Evolutionary conservation across 1,139 yeast genomes (phyloP).

Genomic region (Taphrina confusa): DNA sequence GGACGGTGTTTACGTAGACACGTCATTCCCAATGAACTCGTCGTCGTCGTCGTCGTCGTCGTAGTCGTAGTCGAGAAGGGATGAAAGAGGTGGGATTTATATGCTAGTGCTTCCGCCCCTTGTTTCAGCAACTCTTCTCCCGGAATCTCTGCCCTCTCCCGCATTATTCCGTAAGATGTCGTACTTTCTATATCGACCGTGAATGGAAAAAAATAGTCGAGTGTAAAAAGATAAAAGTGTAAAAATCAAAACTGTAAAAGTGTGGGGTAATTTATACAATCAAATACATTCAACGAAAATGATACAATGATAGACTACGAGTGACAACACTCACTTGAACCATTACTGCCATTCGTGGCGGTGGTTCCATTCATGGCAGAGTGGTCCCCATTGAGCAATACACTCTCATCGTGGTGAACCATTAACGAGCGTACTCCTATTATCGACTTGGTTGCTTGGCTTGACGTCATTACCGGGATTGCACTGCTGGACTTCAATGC

Average conservation of each 20-base stretch:
- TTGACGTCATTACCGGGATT: constrained; percentile 27
- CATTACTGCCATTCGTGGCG: neutral
- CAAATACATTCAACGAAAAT: too few species aligned
- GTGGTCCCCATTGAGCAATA: constrained; percentile 6
- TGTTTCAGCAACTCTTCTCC: constrained; percentile 63
- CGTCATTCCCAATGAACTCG: constrained; percentile 50
- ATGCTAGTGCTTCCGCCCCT: constrained; percentile 95
- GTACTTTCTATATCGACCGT: too few species aligned
- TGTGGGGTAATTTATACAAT: too few species aligned
- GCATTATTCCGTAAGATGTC: too few species aligned
- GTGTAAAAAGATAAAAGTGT: too few species aligned
- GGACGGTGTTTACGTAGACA: constrained; percentile 81
- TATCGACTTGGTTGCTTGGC: constrained; percentile 3
- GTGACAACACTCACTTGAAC: neutral
- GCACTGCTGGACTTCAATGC: constrained; percentile 24
- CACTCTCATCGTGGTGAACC: neutral
- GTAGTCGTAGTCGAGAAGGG: neutral
- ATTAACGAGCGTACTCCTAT: constrained; percentile 6
- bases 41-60: neutral
- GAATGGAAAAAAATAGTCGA: too few species aligned
- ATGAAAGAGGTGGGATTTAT: constrained; percentile 67
- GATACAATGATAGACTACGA: too few species aligned
- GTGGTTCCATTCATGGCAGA: constrained; percentile 1
- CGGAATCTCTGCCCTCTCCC: too few species aligned
- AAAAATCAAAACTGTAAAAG: too few species aligned